Percentiles rank a stretch among this genome's conserved stretches.
phyloP scores from a whole-genome alignment of 139 green algal species.

The Coccomyxa sp. region DNA sequence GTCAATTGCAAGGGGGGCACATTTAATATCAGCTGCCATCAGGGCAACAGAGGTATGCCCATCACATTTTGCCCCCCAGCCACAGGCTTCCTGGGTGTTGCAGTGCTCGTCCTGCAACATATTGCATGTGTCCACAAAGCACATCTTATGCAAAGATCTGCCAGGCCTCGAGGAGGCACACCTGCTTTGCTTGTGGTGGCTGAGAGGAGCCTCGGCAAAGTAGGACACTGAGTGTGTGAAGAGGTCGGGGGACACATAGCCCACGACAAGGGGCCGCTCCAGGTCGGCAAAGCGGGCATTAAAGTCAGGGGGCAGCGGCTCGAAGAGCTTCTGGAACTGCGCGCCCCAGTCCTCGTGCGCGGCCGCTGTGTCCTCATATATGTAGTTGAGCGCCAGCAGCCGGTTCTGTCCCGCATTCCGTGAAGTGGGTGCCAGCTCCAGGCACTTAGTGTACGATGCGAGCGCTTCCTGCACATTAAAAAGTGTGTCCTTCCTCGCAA shows the following conservation, averaged over 20 bases:
- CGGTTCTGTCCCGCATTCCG: slow-evolving; percentile 78
- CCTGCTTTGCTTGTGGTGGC: slow-evolving; percentile 31
- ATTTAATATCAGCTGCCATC: too few relatives aligned
- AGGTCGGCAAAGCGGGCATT: slow-evolving; percentile 9
- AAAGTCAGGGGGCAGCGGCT: slow-evolving; percentile 37
- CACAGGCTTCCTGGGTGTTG: too few relatives aligned
- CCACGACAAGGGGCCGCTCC: slow-evolving; percentile 47
- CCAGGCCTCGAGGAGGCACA: not conserved
- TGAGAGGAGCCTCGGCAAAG: slow-evolving; percentile 92
- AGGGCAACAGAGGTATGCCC: too few relatives aligned
- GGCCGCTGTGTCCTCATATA: slow-evolving; percentile 23
- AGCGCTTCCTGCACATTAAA: slow-evolving; percentile 48
- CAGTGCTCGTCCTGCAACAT: too few relatives aligned
- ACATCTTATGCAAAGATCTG: too few relatives aligned
- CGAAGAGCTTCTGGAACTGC: slow-evolving; percentile 50
- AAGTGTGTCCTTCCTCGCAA: not conserved
- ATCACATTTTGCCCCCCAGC: too few relatives aligned
- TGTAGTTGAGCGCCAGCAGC: slow-evolving; percentile 91
- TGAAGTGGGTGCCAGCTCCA: slow-evolving; percentile 57
- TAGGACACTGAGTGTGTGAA: slow-evolving; percentile 96
- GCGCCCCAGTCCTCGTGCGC: slow-evolving; percentile 69
- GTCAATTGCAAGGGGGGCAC: too few relatives aligned
- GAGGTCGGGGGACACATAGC: slow-evolving; percentile 94
- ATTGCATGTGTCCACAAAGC: too few relatives aligned
- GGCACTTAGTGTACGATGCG: slow-evolving; percentile 64